Base-by-base conservation (phyloP, 345 rosid genomes). In the Citrus sp. region DNA sequence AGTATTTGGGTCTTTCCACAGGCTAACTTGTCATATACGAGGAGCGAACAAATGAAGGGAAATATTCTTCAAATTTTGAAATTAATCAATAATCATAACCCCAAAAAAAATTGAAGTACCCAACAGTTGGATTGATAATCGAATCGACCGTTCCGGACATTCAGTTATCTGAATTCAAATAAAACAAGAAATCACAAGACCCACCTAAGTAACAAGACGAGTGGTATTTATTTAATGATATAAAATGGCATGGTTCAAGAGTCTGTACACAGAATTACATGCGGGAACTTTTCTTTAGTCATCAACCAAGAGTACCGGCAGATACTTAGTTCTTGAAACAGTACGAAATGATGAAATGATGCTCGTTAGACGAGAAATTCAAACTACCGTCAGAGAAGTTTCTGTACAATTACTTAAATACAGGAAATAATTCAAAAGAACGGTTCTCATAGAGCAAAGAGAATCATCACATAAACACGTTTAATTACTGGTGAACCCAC, bases 321-420 rank as follows among this genome's bases (percentile, higher is more conserved):
- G 24, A 71, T 28, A 28, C 21, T 2, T 22, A 16, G 37, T 49
- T 24, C 19, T 49, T 18, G 6, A 46, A 6, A 54, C 9, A 34
- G 22, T 18, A 49, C 2, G 35, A 10, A 70, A 61, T 30, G 32
- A 30, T 30, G 30, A 28, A 28, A 28, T 28, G 55, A 27, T 9
- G 62, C 74, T 40, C 79, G n/a, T 59, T 49, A 10, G 35, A 67
- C 5, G 73, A 71, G 27, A 10, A 59, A 24, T 77, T 72, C 74
- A 38, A 22, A 55, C 63, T 9, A 46, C 70, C 4, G 77, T 78
- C 70, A 27, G 56, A 82, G 83, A 80, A 80, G 77, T 81, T 70
- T 83, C 77, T 77, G 5, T 74, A 77, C 85, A 83, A 38, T 75
- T 61, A 35, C 79, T 83, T 64, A 51, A 74, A 67, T 27, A 22